These are phyloP conservation scores for Volvox africanus DNA, from an alignment of 139 green algal species.

Conservation along the genomic window DNA sequence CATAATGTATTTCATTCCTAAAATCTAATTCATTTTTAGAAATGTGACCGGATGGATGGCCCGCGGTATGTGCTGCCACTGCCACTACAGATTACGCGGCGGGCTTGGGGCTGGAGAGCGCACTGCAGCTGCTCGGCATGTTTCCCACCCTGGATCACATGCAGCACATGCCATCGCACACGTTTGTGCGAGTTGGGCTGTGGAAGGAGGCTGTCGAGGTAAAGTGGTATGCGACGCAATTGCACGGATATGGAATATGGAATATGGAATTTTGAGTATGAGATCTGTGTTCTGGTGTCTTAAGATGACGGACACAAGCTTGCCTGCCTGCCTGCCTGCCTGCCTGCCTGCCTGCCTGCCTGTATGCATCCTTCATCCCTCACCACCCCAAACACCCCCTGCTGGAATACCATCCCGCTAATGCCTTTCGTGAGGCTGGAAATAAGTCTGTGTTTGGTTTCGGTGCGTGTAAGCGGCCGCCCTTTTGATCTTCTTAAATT, in stretches of 20 bases:
- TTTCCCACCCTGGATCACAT: conserved; percentile 56
- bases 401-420: too few species aligned
- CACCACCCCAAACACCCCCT: too few species aligned
- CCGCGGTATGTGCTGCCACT: background rate
- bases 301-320: background rate
- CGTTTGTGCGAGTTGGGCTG: conserved; percentile 53
- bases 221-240: background rate
- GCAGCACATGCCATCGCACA: conserved; percentile 71
- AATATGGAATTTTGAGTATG: background rate
- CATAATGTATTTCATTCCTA: background rate
- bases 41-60: background rate
- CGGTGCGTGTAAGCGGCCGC: too few species aligned
- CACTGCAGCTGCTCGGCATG: conserved; percentile 9
- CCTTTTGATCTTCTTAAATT: too few species aligned
- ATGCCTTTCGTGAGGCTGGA: too few species aligned
- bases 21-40: background rate
- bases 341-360: background rate
- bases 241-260: background rate
- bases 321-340: background rate
- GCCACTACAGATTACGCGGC: background rate
- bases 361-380: background rate
- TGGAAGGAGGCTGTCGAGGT: conserved; percentile 56
- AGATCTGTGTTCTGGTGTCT: background rate
- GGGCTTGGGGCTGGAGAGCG: background rate
- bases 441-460: too few species aligned